Base-by-base conservation (phyloP, 83 land plant genomes). In the Diphasiastrum complanatum region DNA sequence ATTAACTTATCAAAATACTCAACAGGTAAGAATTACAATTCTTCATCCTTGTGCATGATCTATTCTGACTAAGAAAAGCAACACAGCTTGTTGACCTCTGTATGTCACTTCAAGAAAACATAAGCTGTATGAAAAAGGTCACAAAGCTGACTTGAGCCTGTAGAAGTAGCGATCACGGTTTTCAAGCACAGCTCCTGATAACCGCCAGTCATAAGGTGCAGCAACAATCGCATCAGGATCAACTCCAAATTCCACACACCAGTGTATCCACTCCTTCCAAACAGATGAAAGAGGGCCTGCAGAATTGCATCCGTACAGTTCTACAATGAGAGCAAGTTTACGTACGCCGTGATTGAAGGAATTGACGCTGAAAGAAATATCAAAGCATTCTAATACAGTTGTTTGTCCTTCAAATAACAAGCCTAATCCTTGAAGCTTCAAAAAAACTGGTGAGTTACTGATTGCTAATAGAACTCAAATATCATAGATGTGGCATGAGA, bases 161-260 rank as follows among this genome's bases (percentile, higher is more conserved):
- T 48, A 24, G 18, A 48, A 48, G 51, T 48, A 48, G 18, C n/a
- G 51, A 24, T 48, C 51, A 5, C 51, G 51, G n/a, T 6, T 24
- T 24, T 48, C 51, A 48, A 48, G 51, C n/a, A 18, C 51, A 48
- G 51, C 6, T 6, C 51, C 51, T 18, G 51, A 18, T 6, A 48
- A 24, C 18, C 51, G n/a, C 51, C 51, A 40, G 16, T 40, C 43
- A 40, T 40, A 40, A 40, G 43, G 43, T 40, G 43, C 43, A 8
- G 43, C 43, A 8, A 40, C 43, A 40, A 40, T 16, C 8, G 43
- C 43, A 8, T 40, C 43, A 8, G 43, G 43, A 8, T 40, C 43
- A 16, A 40, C 43, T 40, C 43, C 43, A 40, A 40, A 40, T 16
- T 40, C 43, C 43, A 40, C 43, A 40, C 43, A 40, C 43, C 43